Base-by-base conservation (phyloP, 2,329 filamentous ascomycete genomes). In the Colletotrichum orbiculare region DNA sequence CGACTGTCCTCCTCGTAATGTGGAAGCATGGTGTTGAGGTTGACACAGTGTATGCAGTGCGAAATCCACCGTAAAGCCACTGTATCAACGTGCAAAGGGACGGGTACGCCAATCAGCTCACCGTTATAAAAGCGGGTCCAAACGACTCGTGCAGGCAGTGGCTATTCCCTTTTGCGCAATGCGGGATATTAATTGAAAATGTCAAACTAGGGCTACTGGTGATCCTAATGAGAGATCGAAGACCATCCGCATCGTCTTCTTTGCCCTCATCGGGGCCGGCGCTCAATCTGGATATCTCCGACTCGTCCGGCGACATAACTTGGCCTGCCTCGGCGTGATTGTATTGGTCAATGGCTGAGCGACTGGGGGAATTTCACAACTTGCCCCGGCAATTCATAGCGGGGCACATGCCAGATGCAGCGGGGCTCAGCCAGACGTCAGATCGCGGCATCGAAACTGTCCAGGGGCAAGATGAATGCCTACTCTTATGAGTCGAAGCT, bases 321-420 rank as follows among this genome's bases (percentile, higher is more conserved):
- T 39, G 39, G 56, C n/a, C 57, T 41, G 57, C 34, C 38, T 56
- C 35, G 62, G 55, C 46, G 55, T 15, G 35, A 37, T 47, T 45
- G 57, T 37, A 66, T 66, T 66, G 63, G 42, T 53, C 63, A 66
- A 66, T 66, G 53, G 53, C 12, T 53, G 38, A 12, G 43, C 35
- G 48, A 13, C 45, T 60, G 34, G 58, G 39, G 42, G 49, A 43
- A 35, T 50, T 6, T 53, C 53, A 62, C 25, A 34, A 52, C 35
- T 35, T 25, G 4, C 43, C 52, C 59, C 47, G 42, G 47, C 52
- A 63, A 25, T 46, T 8, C 39, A 49, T 53, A 47, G 58, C 59
- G 63, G 59, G 63, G 63, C 63, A 55, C 46, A 61, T 65, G 62
- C 52, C 47, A 65, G 47, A 48, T 63, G 17, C 49, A 46, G 63